Percentiles rank a stretch among this genome's conserved stretches.
These are phyloP conservation scores for Arthrinium puccinioides DNA, from an alignment of 2,329 filamentous ascomycete genomes.

Conservation along the genomic window DNA sequence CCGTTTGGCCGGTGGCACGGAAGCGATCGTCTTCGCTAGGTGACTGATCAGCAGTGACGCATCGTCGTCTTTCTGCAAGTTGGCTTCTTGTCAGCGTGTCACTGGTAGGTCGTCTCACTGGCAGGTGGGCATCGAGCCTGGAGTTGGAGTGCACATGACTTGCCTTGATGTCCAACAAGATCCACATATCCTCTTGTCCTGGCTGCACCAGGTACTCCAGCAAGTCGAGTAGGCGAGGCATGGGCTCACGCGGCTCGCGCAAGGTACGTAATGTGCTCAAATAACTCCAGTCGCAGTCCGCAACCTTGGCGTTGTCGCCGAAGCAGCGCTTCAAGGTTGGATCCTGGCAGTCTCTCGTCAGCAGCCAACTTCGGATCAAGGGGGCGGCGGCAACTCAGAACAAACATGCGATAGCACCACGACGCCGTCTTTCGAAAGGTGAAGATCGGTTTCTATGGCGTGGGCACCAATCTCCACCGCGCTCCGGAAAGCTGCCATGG, in stretches of 20 bases:
- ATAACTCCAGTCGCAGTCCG: constrained; percentile 70
- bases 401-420: constrained; percentile 78
- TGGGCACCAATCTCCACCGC: constrained; percentile 70
- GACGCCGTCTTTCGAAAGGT: constrained; percentile 73
- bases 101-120: no score
- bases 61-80: constrained; percentile 63
- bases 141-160: constrained; percentile 3
- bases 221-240: constrained; percentile 70
- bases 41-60: constrained; percentile 62
- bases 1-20: constrained; percentile 36
- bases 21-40: constrained; percentile 56
- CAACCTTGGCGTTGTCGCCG: constrained; percentile 63
- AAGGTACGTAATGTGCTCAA: constrained; percentile 62
- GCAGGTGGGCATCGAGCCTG: no score
- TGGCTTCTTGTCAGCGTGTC: no score
- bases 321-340: constrained; percentile 73
- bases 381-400: no score
- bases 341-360: constrained; percentile 50
- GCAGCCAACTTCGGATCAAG: no score
- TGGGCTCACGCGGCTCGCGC: constrained; percentile 57
- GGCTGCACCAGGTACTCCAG: constrained; percentile 63
- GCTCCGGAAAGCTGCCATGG: constrained; percentile 67
- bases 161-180: constrained; percentile 85
- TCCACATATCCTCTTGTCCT: constrained; percentile 63
- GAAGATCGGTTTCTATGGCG: constrained; percentile 83